Evolutionary conservation across 2,329 filamentous ascomycete genomes (phyloP).

Genomic region (Diplodia sapinea): DNA sequence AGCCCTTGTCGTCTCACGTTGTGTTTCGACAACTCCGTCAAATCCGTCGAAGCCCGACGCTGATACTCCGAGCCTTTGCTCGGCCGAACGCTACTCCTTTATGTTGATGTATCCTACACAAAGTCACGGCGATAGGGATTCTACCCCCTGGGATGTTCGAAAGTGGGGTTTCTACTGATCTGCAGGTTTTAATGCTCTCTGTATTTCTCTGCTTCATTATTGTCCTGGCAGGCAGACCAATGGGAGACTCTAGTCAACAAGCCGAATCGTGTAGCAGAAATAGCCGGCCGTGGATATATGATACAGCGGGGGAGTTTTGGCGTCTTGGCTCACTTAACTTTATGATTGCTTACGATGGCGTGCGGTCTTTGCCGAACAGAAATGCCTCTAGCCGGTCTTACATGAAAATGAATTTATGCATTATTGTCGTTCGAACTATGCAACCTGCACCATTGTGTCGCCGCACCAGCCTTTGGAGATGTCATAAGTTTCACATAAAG

Average conservation of each 20-base stretch:
- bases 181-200: neutral
- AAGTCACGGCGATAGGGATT: neutral
- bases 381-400: neutral
- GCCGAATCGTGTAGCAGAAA: neutral
- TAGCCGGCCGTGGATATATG: neutral
- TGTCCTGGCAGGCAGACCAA: neutral
- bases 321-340: neutral
- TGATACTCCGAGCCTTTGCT: neutral
- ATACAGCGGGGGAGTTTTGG: conserved; percentile 13
- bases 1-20: conserved; percentile 5
- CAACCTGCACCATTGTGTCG: neutral
- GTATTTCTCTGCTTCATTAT: neutral
- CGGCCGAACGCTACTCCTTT: neutral
- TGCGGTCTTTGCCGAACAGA: neutral
- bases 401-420: neutral
- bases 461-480: no score
- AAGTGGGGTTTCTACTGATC: neutral
- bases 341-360: neutral
- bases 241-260: neutral
- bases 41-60: no score
- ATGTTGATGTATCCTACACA: neutral
- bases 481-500: no score
- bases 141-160: neutral
- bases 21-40: neutral
- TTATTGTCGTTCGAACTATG: neutral